Conservation (phyloP, 257 asterid genomes). For the Osmanthus fragrans region DNA sequence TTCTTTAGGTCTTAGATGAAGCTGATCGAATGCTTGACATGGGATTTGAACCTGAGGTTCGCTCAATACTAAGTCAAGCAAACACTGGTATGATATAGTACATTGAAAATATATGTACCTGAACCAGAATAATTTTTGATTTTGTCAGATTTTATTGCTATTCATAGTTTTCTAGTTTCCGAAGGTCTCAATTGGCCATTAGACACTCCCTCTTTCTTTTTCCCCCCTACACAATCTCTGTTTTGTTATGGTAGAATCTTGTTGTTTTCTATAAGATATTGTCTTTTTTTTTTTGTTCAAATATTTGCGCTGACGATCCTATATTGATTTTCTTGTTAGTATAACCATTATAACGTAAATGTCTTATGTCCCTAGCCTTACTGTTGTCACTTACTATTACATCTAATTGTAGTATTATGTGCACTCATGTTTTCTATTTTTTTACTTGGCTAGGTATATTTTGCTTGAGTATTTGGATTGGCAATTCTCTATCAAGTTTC, state of each 20-base stretch:
- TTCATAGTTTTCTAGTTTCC: background rate
- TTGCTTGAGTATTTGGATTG: background rate
- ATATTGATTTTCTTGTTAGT: background rate
- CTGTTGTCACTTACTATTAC: background rate
- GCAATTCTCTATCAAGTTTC: background rate
- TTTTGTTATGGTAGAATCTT: background rate
- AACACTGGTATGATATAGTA: conserved; percentile 60
- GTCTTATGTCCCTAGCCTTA: background rate
- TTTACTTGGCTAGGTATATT: background rate
- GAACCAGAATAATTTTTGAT: conserved; percentile 8
- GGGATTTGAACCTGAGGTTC: conserved; percentile 99
- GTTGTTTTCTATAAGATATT: background rate
- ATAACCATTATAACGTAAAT: background rate
- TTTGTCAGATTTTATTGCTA: background rate
- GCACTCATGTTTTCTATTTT: background rate
- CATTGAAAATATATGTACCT: conserved; percentile 11
- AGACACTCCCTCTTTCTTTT: background rate
- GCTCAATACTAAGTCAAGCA: conserved; percentile 84
- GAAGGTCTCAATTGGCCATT: background rate
- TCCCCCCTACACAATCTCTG: background rate
- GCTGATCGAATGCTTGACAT: conserved; percentile 99
- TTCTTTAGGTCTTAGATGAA: conserved; percentile 83
- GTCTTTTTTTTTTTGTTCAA: background rate
- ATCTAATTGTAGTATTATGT: background rate
- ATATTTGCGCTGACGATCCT: background rate